A percentile compares a stretch with the other conserved stretches of the same genome.
phyloP scores from a whole-genome alignment of 2,329 filamentous ascomycete genomes.

The Drechslerella stenobrocha region DNA sequence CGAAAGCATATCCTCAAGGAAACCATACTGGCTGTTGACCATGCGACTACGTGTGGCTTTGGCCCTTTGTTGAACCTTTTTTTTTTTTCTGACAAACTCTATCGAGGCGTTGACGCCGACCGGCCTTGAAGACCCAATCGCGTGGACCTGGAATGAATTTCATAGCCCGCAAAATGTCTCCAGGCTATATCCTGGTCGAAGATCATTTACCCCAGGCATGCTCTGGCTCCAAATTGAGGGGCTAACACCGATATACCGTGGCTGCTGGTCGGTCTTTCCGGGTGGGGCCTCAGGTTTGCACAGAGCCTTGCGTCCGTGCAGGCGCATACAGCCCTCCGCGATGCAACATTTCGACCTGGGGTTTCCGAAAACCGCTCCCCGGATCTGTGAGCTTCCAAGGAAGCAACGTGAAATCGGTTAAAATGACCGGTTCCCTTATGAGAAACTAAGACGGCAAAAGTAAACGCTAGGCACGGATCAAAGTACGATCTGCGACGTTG shows the following conservation, averaged over 20 bases:
- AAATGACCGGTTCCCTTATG: constrained; percentile 18
- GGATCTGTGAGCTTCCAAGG: constrained; percentile 9
- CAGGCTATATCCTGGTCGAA: constrained; percentile 41
- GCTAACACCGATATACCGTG: constrained; percentile 2
- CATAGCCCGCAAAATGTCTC: constrained; percentile 15
- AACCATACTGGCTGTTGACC: constrained; percentile 29
- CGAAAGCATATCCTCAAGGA: constrained; percentile 26
- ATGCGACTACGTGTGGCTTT: constrained; percentile 25
- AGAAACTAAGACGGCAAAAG: constrained; percentile 13
- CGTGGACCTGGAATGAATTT: constrained; percentile 3
- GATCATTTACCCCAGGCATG: constrained; percentile 31
- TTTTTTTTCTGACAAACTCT: background rate
- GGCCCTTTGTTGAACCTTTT: background rate
- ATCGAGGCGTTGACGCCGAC: background rate
- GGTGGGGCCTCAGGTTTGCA: constrained; percentile 14
- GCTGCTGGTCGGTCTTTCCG: constrained; percentile 16
- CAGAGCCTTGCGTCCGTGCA: constrained; percentile 55
- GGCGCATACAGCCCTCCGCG: constrained; percentile 58
- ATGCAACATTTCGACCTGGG: constrained; percentile 56
- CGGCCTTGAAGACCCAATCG: background rate
- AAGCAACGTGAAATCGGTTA: constrained; percentile 25
- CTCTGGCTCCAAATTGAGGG: constrained; percentile 17
- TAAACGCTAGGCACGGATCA: constrained; percentile 3
- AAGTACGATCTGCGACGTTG: constrained; percentile 6
- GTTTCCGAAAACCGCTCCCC: constrained; percentile 10